phyloP scores from a whole-genome alignment of 176 grass and related monocot genomes.

The Triticum monococcum region DNA sequence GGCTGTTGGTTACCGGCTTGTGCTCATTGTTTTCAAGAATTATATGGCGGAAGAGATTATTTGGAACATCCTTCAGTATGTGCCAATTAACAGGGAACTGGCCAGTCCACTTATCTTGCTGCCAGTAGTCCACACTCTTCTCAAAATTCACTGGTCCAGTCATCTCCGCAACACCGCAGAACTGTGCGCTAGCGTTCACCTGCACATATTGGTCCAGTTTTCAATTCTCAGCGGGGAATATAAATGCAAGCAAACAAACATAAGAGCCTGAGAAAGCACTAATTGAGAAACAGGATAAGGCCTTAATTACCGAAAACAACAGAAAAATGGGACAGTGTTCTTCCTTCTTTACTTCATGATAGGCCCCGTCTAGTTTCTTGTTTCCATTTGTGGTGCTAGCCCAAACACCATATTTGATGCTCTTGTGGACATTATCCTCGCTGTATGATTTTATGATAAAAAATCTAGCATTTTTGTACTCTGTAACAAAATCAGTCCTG shows the following conservation, averaged over 20 bases:
- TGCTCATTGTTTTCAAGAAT: conserved; percentile 81
- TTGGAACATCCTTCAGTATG: conserved; percentile 77
- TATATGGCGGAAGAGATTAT: conserved; percentile 81
- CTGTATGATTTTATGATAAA: conserved; percentile 99
- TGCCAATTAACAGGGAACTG: conserved; percentile 83
- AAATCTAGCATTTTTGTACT: conserved; percentile 82
- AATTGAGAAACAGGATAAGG: conserved; percentile 3
- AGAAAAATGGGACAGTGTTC: conserved; percentile 71
- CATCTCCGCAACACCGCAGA: conserved; percentile 82
- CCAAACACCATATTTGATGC: conserved; percentile 98
- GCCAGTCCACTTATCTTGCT: conserved; percentile 82
- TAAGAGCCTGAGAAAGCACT: neutral
- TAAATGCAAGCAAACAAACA: neutral
- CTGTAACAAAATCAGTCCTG: conserved; percentile 62
- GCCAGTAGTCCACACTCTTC: conserved; percentile 81
- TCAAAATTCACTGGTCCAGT: conserved; percentile 76
- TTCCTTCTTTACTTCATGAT: conserved; percentile 66
- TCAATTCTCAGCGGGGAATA: neutral
- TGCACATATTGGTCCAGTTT: conserved; percentile 28
- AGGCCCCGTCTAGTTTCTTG: conserved; percentile 81
- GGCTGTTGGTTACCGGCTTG: conserved; percentile 76
- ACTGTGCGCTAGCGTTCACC: conserved; percentile 86
- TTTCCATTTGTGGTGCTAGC: conserved; percentile 97
- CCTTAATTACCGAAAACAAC: conserved; percentile 81
- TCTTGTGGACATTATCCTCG: conserved; percentile 99